Conservation (phyloP, 2,329 filamentous ascomycete species). For the Colletotrichum scovillei region DNA sequence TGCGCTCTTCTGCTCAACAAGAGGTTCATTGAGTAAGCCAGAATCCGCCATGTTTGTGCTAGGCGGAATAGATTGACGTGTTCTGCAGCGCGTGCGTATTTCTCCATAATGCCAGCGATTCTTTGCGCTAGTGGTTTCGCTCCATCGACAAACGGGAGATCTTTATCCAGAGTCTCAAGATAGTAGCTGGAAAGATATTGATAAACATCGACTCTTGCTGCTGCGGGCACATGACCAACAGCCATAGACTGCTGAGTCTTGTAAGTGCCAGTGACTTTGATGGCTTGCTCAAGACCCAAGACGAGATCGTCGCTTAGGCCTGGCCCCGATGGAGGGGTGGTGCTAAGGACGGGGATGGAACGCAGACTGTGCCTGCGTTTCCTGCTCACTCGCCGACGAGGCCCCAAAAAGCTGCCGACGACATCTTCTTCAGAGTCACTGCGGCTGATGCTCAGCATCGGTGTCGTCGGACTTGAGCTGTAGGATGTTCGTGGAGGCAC, state of each 20-base stretch:
- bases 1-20: constrained; percentile 66
- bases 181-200: constrained; percentile 68
- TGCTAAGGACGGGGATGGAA: constrained; percentile 53
- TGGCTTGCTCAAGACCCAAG: constrained; percentile 67
- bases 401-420: constrained; percentile 68
- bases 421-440: constrained; percentile 76
- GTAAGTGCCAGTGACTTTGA: constrained; percentile 68
- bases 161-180: constrained; percentile 62
- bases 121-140: constrained; percentile 56
- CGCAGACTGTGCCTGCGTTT: constrained; percentile 55
- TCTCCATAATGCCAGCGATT: constrained; percentile 63
- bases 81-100: constrained; percentile 69
- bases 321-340: constrained; percentile 63
- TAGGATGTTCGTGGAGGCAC: constrained; percentile 54
- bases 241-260: constrained; percentile 73
- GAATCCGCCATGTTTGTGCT: constrained; percentile 72
- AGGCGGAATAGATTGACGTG: constrained; percentile 67
- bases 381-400: constrained; percentile 52
- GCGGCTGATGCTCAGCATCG: constrained; percentile 65
- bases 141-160: constrained; percentile 56
- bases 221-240: constrained; percentile 66
- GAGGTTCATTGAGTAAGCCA: constrained; percentile 66
- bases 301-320: constrained; percentile 55
- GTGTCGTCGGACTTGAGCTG: constrained; percentile 60
- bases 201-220: constrained; percentile 62